Percentiles rank a stretch among this genome's conserved stretches.
Conservation (phyloP, 345 rosid genomes). For the Kandelia obovata region DNA sequence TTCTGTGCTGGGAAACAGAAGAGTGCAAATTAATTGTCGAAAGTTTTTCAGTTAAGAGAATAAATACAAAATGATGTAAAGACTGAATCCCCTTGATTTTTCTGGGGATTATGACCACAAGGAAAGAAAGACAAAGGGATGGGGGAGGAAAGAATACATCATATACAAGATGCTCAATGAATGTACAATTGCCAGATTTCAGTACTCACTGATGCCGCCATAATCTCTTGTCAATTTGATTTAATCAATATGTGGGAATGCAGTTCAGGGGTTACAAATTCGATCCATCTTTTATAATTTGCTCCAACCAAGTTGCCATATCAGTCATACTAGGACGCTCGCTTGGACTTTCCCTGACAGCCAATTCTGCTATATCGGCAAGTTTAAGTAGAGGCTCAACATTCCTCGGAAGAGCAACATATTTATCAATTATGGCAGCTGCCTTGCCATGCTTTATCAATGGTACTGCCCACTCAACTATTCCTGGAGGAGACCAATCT, state of each 20-base stretch:
- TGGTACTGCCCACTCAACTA: slow-evolving; percentile 75
- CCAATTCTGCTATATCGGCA: slow-evolving; percentile 71
- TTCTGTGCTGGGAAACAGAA: background rate
- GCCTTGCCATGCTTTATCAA: slow-evolving; percentile 61
- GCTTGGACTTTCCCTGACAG: slow-evolving; percentile 59
- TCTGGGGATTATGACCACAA: slow-evolving; percentile 17
- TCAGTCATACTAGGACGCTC: slow-evolving; percentile 70
- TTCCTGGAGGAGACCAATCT: slow-evolving; percentile 54
- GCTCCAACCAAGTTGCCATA: slow-evolving; percentile 59
- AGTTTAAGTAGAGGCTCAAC: slow-evolving; percentile 81
- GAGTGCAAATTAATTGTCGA: slow-evolving; percentile 2
- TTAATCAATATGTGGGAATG: slow-evolving; percentile 6
- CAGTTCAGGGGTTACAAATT: slow-evolving; percentile 35
- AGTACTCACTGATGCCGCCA: slow-evolving; percentile 14
- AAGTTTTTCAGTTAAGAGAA: slow-evolving; percentile 6
- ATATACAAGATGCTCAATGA: slow-evolving; percentile 39
- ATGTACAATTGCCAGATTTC: slow-evolving; percentile 44
- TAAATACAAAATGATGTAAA: slow-evolving; percentile 9
- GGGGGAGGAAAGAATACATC: slow-evolving; percentile 6
- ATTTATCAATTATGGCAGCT: slow-evolving; percentile 57
- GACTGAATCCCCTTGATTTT: slow-evolving; percentile 22
- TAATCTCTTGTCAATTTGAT: slow-evolving; percentile 12
- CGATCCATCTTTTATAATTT: slow-evolving; percentile 61
- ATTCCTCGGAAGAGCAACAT: slow-evolving; percentile 63
- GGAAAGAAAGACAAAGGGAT: background rate